Evolutionary conservation across 2,329 filamentous ascomycete species (phyloP), one percentile per base, ranked within the genome.

Genomic region (Elsinoe arachidis): DNA sequence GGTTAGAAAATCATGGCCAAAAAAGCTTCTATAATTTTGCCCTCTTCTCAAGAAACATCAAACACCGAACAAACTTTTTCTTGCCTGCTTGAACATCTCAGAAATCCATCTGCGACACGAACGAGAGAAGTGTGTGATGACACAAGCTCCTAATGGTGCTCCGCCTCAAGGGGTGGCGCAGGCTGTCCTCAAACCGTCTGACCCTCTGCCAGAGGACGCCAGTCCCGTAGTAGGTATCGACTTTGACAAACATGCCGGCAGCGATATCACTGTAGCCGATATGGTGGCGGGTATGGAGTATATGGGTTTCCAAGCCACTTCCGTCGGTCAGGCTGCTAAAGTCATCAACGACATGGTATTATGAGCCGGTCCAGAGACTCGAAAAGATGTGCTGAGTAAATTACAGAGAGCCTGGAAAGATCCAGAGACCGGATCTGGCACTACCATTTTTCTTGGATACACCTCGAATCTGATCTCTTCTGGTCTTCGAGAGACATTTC

Each of bases 381-480:
- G 12, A 30, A 30, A 34, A 19, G 2, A n/a, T 19, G 10, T 21
- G 33, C 58, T 58, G 26, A 46, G 23, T 57, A 54, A 21, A 12
- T 52, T 43, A 76, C 68, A 86, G 89, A 82, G 90, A 68, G 80
- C 81, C 58, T 97, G 89, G 86, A 79, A 80, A 61, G 87, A 96
- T 69, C 83, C 88, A 0, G 87, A 91, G 67, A 88, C 88, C 1
- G 83, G 82, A 12, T 83, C 87, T 23, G 82, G 82, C 66, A 93
- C 93, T 15, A 97, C 93, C 60, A 92, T 99, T 65, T 97, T 99
- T 73, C 82, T 99, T 7, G 93, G 93, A 58, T 99, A 96, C 75
- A 99, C 93, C 9, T 96, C 90, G 53, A 99, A 99, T 70, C 80
- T 99, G 65, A 96, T 99, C 67, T 97, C 93, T 0, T 99, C 92